phyloP scores from a whole-genome alignment of 371 early-diverging fungal genomes.

The Mortierella sp. region DNA sequence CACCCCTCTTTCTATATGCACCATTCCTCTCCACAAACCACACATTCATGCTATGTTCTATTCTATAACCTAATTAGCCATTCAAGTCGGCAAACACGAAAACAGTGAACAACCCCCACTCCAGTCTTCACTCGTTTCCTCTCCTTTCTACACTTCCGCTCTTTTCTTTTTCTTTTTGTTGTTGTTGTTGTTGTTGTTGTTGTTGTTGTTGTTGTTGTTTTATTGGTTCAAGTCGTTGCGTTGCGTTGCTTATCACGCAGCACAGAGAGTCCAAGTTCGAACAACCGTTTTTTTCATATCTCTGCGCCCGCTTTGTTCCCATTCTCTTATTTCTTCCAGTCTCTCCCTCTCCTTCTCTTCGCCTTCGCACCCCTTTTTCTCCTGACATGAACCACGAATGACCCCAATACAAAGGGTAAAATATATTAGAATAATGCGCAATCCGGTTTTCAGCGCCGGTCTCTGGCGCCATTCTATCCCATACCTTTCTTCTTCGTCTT shows the following conservation, averaged over 20 bases:
- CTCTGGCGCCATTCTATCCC: not conserved
- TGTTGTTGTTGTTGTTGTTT: not conserved
- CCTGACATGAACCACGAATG: not conserved
- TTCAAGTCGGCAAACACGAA: not conserved
- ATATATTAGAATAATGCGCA: not conserved
- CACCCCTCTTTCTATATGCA: not conserved
- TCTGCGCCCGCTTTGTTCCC: not conserved
- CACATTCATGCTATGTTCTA: not conserved
- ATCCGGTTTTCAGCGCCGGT: not conserved
- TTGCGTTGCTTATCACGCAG: not conserved
- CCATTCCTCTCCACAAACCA: constrained; percentile 1
- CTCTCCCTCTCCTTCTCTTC: not conserved
- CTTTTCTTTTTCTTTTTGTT: not conserved
- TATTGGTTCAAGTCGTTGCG: not conserved
- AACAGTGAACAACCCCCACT: not conserved
- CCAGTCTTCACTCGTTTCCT: not conserved
- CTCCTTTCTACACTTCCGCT: not conserved
- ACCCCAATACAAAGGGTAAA: not conserved
- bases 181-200: not conserved
- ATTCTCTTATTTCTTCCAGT: not conserved
- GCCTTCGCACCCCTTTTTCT: not conserved
- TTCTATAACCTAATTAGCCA: not conserved
- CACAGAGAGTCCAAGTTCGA: not conserved
- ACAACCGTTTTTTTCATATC: not conserved
- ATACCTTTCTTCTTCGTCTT: not conserved